These are phyloP conservation scores for Oryza brachyantha DNA, from an alignment of 176 grass and related monocot genomes.

Conservation along the genomic window DNA sequence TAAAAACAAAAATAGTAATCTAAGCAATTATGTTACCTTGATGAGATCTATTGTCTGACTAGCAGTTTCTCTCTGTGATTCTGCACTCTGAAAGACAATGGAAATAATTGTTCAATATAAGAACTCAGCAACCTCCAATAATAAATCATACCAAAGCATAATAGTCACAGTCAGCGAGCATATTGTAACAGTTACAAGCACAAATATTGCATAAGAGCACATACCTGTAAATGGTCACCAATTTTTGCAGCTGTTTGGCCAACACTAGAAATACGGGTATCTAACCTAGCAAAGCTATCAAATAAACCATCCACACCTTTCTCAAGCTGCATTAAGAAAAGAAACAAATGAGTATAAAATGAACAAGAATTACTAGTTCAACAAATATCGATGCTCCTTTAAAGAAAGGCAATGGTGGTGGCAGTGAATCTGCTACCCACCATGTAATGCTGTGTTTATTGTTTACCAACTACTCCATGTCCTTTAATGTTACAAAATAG, in stretches of 20 bases:
- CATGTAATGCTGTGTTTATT: too few relatives aligned
- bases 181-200: constrained; percentile 24
- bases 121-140: not conserved
- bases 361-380: constrained; percentile 3
- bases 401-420: too few relatives aligned
- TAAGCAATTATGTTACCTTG: constrained; percentile 56
- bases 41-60: constrained; percentile 99
- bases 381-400: too few relatives aligned
- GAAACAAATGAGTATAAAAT: constrained; percentile 34
- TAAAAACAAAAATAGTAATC: constrained; percentile 11
- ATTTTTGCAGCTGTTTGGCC: constrained; percentile 99
- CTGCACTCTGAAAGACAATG: constrained; percentile 69
- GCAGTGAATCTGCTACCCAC: too few relatives aligned
- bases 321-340: constrained; percentile 69
- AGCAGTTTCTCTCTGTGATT: constrained; percentile 98
- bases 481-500: too few relatives aligned
- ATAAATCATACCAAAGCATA: constrained; percentile 20
- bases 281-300: constrained; percentile 94
- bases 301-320: constrained; percentile 98
- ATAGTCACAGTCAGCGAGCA: constrained; percentile 13
- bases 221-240: constrained; percentile 98
- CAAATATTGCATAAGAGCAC: constrained; percentile 22
- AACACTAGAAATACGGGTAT: constrained; percentile 96
- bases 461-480: too few relatives aligned
- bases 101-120: constrained; percentile 26